A percentile compares a stretch with the other conserved stretches of the same genome.
Evolutionary conservation across 23 red algal genomes (phyloP).

Genomic region (Cyanidioschyzon merolae): DNA sequence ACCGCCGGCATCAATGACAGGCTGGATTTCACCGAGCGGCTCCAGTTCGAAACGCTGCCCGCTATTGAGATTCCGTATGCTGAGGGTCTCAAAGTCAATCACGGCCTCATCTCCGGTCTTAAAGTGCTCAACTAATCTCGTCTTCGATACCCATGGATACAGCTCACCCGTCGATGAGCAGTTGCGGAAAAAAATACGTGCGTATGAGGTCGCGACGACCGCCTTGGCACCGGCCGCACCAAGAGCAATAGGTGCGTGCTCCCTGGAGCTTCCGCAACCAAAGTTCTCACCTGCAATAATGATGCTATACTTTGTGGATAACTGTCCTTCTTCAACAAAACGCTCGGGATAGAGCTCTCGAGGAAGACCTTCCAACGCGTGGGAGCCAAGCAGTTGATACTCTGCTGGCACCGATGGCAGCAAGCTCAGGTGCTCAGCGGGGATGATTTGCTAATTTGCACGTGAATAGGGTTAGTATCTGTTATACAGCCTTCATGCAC

Average conservation of each 20-base stretch:
- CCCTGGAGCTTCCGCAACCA: slow-evolving; percentile 76
- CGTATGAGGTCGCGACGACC: slow-evolving; percentile 25
- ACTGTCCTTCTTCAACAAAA: slow-evolving; percentile 39
- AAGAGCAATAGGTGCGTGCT: slow-evolving; percentile 91
- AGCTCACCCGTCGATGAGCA: slow-evolving; percentile 94
- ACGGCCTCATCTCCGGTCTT: slow-evolving; percentile 58
- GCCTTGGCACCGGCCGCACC: slow-evolving; percentile 70
- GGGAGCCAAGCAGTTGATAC: slow-evolving; percentile 77
- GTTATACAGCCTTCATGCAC: too few species aligned
- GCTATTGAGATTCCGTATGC: slow-evolving; percentile 41
- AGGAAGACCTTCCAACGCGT: slow-evolving; percentile 72
- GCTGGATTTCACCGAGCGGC: slow-evolving; percentile 69
- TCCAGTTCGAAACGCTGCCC: slow-evolving; percentile 48
- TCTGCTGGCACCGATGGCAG: slow-evolving; percentile 89
- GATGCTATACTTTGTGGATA: slow-evolving; percentile 55
- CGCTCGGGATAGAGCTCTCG: slow-evolving; percentile 42
- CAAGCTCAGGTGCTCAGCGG: slow-evolving; percentile 77
- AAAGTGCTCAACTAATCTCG: slow-evolving; percentile 54
- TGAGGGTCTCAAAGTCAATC: slow-evolving; percentile 56
- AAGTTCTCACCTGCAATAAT: slow-evolving; percentile 88
- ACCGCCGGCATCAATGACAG: slow-evolving; percentile 89
- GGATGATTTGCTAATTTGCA: slow-evolving; percentile 78
- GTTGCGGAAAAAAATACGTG: slow-evolving; percentile 56
- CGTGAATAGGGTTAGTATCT: too few species aligned
- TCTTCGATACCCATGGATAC: slow-evolving; percentile 67